phyloP scores from a whole-genome alignment of 345 rosid species.

The Moricandia moricandioides region DNA sequence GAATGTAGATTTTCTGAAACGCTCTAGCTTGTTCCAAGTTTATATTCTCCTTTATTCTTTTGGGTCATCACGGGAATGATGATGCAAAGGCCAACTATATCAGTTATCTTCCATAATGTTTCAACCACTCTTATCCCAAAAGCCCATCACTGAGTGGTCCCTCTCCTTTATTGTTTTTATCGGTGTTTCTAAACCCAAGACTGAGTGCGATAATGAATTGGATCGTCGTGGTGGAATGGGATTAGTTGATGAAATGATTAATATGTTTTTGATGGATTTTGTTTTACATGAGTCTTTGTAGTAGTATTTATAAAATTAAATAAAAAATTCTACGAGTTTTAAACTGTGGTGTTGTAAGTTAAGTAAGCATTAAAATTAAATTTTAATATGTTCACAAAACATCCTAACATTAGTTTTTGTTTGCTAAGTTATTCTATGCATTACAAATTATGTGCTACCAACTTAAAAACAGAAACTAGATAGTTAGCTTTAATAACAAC shows the following conservation, averaged over 20 bases:
- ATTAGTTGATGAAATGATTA: background rate
- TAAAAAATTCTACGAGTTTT: too few relatives aligned
- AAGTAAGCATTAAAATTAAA: too few relatives aligned
- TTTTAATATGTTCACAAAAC: too few relatives aligned
- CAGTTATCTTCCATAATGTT: constrained; percentile 14
- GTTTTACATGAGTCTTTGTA: too few relatives aligned
- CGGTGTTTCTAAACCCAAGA: constrained; percentile 1
- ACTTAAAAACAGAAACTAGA: too few relatives aligned
- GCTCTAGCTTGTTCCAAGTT: constrained; percentile 3
- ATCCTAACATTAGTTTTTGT: too few relatives aligned
- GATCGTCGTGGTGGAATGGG: background rate
- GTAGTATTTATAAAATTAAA: too few relatives aligned
- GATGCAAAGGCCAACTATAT: constrained; percentile 26
- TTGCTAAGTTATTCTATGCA: too few relatives aligned
- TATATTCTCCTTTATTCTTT: background rate
- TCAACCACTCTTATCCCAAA: constrained; percentile 23
- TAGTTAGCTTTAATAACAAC: too few relatives aligned
- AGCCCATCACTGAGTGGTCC: constrained; percentile 22
- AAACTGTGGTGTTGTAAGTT: too few relatives aligned
- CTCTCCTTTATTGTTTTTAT: background rate
- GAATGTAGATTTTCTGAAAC: background rate
- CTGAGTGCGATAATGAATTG: background rate
- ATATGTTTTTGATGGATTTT: too few relatives aligned
- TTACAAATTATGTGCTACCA: too few relatives aligned
- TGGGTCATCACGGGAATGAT: constrained; percentile 23